Base-by-base conservation (phyloP, 208 protist genomes). In the Crithidia sp. region DNA sequence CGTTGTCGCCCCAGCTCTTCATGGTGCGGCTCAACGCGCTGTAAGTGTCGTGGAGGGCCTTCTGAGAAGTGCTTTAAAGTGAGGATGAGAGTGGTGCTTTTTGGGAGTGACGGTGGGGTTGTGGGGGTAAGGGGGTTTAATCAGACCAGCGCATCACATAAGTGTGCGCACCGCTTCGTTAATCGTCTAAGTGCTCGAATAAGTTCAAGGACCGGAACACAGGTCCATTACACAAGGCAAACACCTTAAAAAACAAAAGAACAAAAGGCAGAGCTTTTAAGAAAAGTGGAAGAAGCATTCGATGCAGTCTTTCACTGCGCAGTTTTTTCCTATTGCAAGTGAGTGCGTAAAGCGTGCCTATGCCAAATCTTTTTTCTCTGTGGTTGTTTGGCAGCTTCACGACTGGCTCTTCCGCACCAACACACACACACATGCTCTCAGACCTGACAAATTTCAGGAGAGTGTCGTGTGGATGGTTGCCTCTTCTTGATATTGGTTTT, bases 1-100 rank as follows among this genome's bases (percentile, higher is more conserved):
- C 86, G 28, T 49, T 95, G 57, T 86, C 70, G 16, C 83, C 90
- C 10, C 90, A 95, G 71, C 61, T 71, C 44, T 79, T 95, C 14
- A 79, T 95, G 49, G 66, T 85, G 62, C 82, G 75, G 71, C 82
- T 95, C 45, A 89, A 79, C 66, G 41, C 59, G 5, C 12, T 79
- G 49, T 77, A 28, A 70, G 17, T 36, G 28, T 28, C 12, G 54
- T 17, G 44, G 40, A 71, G n/a, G 28, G 39, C 4, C 9, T 16
- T 40, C 43, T 37, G 67, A 49, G 57, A 43, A 13, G 9, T 76
- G 44, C 40, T 13, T 53, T 78, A 40, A 19, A 40, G 43, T 12
- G 37, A 37, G 16, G 47, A 44, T 43, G 28, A 57, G 44, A 37
- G 62, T 9, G 39, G 12, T 13, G 45, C 45, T 49, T 49, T 7